Base-by-base conservation (phyloP, 2,329 filamentous ascomycete species). In the Xylariaceae sp. region DNA sequence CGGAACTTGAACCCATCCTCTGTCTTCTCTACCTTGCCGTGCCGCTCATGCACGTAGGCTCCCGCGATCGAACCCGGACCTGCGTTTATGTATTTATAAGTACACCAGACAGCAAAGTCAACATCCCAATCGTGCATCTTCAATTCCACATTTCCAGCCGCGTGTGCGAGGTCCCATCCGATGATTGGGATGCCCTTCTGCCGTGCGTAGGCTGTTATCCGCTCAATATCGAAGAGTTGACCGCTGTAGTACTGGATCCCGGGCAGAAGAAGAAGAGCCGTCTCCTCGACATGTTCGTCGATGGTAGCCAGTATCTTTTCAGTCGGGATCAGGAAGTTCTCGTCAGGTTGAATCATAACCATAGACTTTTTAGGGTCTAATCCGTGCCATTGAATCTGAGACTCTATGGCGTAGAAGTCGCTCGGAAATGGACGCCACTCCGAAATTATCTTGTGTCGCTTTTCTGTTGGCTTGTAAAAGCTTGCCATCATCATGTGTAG, bases 181-280 rank as follows among this genome's bases (percentile, higher is more conserved):
- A 93, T 82, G 2, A 82, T 65, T n/a, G n/a, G n/a, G 35, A 95
- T 81, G 40, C 83, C 86, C 53, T 80, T 79, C 1, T 72, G 73
- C 53, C 84, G 85, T 0, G 90, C 90, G 67, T 91, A 77, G 1
- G 76, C 75, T 1, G 91, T 95, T 64, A 95, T 95, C 35, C 70
- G 75, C 35, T 80, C 68, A 4, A 96, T 91, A 64, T 95, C 88
- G 56, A 95, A 86, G 45, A 86, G 80, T 64, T 96, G 91, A 44
- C 90, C 90, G 1, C 86, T 93, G 69, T 94, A 95, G 71, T 90
- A 96, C 63, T 96, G 90, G 34, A 96, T 85, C 8, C 88, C 91
- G 0, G 90, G 88, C 0, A 96, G 79, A 4, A 95, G 77, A 1
- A 95, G 69, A 7, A 96, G 67, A 1, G 89, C 87, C 0, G 88